Evolutionary conservation across 2,329 filamentous ascomycete genomes (phyloP).

Genomic region (Nemania sp.): DNA sequence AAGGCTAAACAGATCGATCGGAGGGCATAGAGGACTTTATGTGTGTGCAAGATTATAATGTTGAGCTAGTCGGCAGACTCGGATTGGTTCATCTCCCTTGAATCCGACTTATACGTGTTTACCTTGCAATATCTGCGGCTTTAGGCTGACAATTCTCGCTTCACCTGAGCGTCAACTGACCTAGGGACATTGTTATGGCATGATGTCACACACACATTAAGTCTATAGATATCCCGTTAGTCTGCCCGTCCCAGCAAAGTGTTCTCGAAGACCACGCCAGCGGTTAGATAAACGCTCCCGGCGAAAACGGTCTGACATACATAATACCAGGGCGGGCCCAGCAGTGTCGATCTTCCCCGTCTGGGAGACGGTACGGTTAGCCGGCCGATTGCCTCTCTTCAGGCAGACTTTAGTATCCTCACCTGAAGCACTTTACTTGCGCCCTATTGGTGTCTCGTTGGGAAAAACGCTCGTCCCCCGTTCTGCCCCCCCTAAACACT

Average conservation of each 20-base stretch:
- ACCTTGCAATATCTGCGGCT: conserved; percentile 10
- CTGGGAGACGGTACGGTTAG: conserved; percentile 23
- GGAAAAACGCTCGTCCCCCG: too few species aligned
- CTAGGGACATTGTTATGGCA: conserved; percentile 3
- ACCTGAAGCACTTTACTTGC: conserved; percentile 21
- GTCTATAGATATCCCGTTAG: background rate
- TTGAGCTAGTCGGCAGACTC: background rate
- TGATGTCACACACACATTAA: conserved; percentile 12
- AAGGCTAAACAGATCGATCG: conserved; percentile 14
- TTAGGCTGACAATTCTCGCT: conserved; percentile 21
- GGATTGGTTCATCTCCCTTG: background rate
- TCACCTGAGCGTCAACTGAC: conserved; percentile 5
- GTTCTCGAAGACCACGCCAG: too few species aligned
- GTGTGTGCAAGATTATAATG: background rate
- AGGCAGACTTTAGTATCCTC: conserved; percentile 2
- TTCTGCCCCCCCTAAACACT: conserved; percentile 16
- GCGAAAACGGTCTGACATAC: too few species aligned
- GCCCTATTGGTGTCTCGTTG: conserved; percentile 25
- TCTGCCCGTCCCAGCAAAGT: too few species aligned
- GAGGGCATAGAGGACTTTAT: conserved; percentile 23
- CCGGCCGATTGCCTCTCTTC: conserved; percentile 10
- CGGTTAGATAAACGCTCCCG: too few species aligned
- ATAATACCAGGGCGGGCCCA: conserved; percentile 26
- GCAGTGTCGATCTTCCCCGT: conserved; percentile 30
- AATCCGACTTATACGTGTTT: background rate